Base-by-base conservation (phyloP, 345 rosid species). In the Sonneratia alba region DNA sequence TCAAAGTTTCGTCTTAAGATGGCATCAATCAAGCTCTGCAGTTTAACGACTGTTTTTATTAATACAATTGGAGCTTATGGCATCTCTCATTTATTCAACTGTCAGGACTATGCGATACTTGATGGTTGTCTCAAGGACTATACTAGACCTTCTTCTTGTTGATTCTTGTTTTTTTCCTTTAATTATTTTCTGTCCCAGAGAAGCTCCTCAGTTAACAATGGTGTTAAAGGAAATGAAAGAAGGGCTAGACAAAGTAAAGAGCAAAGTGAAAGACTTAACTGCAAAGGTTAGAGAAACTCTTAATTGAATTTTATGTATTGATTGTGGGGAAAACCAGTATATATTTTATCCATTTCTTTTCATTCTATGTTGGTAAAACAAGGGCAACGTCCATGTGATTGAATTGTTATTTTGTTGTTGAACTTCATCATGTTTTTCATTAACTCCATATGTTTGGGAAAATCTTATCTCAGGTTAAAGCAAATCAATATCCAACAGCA, bases 191-290 rank as follows among this genome's bases (percentile, higher is more conserved):
- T 47, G 27, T 72, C 69, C 42, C 80, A 92, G 97, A 69, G 97
- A 87, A 73, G 88, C 92, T 59, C 84, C 87, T 51, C 92, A 85
- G 67, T 78, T 95, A 73, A 88, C 80, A 67, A 63, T 82, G 0
- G 77, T 85, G 67, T 74, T 95, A 84, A 92, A 72, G 76, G 99
- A 92, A 36, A 89, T 90, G 87, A 92, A 87, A 73, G 87, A 82
- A 61, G 97, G 89, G 8, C 80, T 90, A n/a, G 97, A 95, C 77
- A 71, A 68, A 3, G 90, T 90, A 77, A 92, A 80, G 68, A 79
- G 61, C 77, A 92, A 89, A 82, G 94, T 92, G 66, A 85, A 87
- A 71, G 86, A 82, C 80, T 83, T 92, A 62, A 95, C 90, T 64
- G 87, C 81, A 13, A 92, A 89, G 92, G 97, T 95, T 4, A n/a